Conservation (phyloP, 2,329 filamentous ascomycete genomes). For the Calonectria multiphialidica region DNA sequence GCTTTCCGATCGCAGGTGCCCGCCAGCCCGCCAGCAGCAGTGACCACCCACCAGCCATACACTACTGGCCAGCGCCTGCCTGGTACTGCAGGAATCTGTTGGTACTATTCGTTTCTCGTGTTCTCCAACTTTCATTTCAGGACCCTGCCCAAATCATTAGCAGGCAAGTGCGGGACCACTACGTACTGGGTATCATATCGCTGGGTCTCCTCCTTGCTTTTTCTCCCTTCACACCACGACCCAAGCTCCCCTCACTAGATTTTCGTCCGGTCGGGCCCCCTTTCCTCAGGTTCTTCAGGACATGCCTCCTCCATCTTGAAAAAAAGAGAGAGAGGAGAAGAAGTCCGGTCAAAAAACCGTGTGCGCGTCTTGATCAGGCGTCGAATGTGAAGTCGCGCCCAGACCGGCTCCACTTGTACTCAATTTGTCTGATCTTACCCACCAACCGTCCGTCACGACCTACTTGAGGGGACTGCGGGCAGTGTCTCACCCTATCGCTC, state of each 20-base stretch:
- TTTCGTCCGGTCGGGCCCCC: background rate
- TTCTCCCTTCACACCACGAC: background rate
- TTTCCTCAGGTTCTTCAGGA: background rate
- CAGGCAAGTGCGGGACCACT: background rate
- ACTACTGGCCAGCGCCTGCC: background rate
- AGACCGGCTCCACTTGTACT: slow-evolving; percentile 14
- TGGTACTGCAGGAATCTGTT: background rate
- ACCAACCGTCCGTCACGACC: background rate
- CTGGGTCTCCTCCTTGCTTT: background rate
- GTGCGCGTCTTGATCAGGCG: background rate
- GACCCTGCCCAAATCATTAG: background rate
- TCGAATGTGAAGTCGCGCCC: background rate
- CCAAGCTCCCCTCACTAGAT: background rate
- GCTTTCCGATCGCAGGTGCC: background rate
- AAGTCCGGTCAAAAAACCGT: background rate
- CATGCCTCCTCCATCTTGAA: background rate
- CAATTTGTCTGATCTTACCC: slow-evolving; percentile 25
- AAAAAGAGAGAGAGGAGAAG: background rate
- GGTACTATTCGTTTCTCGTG: background rate
- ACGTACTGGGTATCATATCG: background rate
- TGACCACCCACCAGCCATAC: background rate
- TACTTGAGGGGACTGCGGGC: background rate
- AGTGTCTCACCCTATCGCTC: slow-evolving; percentile 2
- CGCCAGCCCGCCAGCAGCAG: background rate
- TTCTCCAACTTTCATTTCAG: background rate